Conservation (phyloP, 2,329 filamentous ascomycete genomes). For the Cytospora mali region DNA sequence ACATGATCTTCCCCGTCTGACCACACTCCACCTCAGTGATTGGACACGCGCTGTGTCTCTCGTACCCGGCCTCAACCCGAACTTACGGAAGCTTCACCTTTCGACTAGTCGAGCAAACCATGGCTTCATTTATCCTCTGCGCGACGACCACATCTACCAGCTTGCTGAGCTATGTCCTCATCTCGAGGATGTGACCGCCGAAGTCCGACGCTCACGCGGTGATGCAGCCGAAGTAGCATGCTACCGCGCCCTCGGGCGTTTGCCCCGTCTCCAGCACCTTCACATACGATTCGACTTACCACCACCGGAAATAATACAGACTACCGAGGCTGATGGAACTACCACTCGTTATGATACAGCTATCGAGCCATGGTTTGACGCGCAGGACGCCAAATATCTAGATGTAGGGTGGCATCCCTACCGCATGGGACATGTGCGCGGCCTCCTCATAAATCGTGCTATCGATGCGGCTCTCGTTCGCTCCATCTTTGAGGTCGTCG, state of each 20-base stretch:
- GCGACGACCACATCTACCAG: constrained; percentile 12
- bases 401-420: not conserved
- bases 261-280: constrained; percentile 14
- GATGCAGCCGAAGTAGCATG: constrained; percentile 17
- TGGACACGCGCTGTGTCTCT: constrained; percentile 17
- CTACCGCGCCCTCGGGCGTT: constrained; percentile 22
- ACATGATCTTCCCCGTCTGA: too few relatives aligned
- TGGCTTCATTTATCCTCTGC: not conserved
- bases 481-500: constrained; percentile 22
- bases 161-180: constrained; percentile 23
- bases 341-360: not conserved
- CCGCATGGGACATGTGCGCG: constrained; percentile 21
- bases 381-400: not conserved
- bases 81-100: not conserved
- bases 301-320: not conserved
- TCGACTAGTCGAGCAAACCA: not conserved
- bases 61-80: not conserved
- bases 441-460: constrained; percentile 21
- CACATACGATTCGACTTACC: constrained; percentile 13
- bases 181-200: constrained; percentile 11
- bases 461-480: constrained; percentile 20
- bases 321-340: not conserved
- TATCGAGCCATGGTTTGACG: constrained; percentile 25
- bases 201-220: constrained; percentile 17
- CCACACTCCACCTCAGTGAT: not conserved